phyloP scores from a whole-genome alignment of 2,329 filamentous ascomycete genomes.

The Cladophialophora immunda region DNA sequence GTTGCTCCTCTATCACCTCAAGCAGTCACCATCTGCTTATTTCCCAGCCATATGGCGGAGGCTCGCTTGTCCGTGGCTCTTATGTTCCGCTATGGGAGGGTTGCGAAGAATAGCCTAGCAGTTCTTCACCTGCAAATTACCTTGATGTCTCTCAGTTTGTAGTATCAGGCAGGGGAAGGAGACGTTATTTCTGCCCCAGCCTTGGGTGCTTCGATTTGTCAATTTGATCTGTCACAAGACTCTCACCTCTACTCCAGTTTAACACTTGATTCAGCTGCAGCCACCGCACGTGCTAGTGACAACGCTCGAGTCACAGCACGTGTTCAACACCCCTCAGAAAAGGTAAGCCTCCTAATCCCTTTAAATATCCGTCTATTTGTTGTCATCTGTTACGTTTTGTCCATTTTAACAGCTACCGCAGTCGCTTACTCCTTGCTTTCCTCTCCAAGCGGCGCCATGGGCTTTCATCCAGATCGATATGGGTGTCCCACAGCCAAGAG shows the following conservation, averaged over 20 bases:
- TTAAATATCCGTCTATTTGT: background rate
- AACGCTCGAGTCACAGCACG: background rate
- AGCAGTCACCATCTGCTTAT: background rate
- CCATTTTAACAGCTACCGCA: background rate
- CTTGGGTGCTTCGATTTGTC: background rate
- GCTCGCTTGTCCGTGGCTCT: background rate
- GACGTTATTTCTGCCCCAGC: background rate
- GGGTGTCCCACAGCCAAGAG: conserved; percentile 16
- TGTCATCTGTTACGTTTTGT: background rate
- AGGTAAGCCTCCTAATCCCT: background rate
- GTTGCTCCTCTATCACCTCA: background rate
- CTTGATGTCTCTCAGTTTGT: background rate
- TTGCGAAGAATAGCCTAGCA: background rate
- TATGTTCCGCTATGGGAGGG: background rate
- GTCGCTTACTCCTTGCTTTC: background rate
- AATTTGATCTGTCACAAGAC: background rate
- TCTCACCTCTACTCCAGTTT: background rate
- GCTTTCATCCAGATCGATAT: conserved; percentile 20
- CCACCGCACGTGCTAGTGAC: conserved; percentile 13
- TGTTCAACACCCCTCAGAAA: background rate
- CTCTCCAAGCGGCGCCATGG: background rate
- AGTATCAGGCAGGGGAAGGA: background rate
- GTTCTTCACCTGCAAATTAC: background rate
- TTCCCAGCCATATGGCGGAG: conserved; percentile 1
- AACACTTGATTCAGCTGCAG: background rate